phyloP scores from a whole-genome alignment of 2,329 filamentous ascomycete species.

The Aspergillus calidoustus region DNA sequence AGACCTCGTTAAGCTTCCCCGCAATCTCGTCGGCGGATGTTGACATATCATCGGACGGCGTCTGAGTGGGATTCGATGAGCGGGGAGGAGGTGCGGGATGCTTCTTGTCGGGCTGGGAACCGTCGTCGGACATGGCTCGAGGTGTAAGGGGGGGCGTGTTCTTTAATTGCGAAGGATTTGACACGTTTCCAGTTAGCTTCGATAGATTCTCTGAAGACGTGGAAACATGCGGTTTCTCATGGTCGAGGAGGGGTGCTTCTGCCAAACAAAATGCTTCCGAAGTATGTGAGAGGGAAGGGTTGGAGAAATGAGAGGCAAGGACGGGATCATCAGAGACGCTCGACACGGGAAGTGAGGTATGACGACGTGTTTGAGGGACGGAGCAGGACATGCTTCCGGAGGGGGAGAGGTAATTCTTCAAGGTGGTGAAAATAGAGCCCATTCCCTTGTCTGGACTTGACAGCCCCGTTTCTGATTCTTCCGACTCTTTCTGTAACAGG shows the following conservation, averaged over 20 bases:
- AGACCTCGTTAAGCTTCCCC: constrained; percentile 43
- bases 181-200: constrained; percentile 82
- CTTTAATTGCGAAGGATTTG: constrained; percentile 69
- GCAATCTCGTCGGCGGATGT: constrained; percentile 41
- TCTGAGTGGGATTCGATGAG: constrained; percentile 24
- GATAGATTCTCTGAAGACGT: constrained; percentile 50
- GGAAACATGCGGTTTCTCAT: constrained; percentile 47
- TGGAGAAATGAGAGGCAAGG: constrained; percentile 71
- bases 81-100: constrained; percentile 31
- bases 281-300: constrained; percentile 62
- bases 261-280: constrained; percentile 51
- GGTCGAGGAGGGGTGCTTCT: constrained; percentile 57
- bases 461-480: constrained; percentile 45
- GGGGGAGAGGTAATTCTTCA: constrained; percentile 51
- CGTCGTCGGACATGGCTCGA: constrained; percentile 76
- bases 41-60: constrained; percentile 29
- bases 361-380: constrained; percentile 46
- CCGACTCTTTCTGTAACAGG: constrained; percentile 49
- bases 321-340: constrained; percentile 68
- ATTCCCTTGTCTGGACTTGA: constrained; percentile 44
- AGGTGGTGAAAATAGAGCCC: constrained; percentile 48
- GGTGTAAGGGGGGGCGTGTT: constrained; percentile 90
- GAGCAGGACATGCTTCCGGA: constrained; percentile 34
- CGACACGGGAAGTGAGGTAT: constrained; percentile 62
- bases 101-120: constrained; percentile 40